Evolutionary conservation across 495 filamentous ascomycete species (phyloP).

Genomic region (Filosporella fistucella): DNA sequence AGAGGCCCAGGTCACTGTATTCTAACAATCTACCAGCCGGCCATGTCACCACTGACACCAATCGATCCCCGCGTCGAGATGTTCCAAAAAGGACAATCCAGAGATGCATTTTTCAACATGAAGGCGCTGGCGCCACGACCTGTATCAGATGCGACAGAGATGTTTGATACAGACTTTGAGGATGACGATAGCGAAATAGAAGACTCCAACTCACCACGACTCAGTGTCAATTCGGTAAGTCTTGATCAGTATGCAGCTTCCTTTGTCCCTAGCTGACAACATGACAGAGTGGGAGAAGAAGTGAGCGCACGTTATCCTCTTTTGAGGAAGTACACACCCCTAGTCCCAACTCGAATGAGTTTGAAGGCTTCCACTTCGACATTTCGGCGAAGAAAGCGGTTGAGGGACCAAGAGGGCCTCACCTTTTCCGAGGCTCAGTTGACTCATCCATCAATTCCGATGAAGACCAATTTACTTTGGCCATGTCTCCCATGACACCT

Average conservation of each 20-base stretch:
- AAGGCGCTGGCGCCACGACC: constrained; percentile 43
- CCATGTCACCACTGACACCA: constrained; percentile 15
- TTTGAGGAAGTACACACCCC: constrained; percentile 67
- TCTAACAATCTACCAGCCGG: constrained; percentile 13
- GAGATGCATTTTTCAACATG: constrained; percentile 43
- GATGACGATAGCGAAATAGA: constrained; percentile 57
- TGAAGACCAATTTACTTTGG: constrained; percentile 55
- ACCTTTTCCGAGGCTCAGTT: constrained; percentile 72
- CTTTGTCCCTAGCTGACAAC: constrained; percentile 10
- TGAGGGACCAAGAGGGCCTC: constrained; percentile 78
- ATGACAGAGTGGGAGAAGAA: constrained; percentile 51
- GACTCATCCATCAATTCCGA: constrained; percentile 34
- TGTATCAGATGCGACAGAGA: constrained; percentile 62
- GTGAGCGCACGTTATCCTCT: constrained; percentile 70
- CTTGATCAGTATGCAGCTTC: not conserved
- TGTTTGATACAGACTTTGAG: constrained; percentile 71
- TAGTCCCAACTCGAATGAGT: constrained; percentile 43
- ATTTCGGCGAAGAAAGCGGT: constrained; percentile 50
- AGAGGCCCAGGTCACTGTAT: not conserved
- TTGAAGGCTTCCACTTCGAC: constrained; percentile 41
- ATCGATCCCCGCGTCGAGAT: constrained; percentile 34
- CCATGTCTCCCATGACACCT: constrained; percentile 58
- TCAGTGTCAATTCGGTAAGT: constrained; percentile 65
- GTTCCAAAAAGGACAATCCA: constrained; percentile 39
- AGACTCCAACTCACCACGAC: constrained; percentile 55